Conservation (phyloP, 2,329 filamentous ascomycete genomes). For the Penicillium sp. region DNA sequence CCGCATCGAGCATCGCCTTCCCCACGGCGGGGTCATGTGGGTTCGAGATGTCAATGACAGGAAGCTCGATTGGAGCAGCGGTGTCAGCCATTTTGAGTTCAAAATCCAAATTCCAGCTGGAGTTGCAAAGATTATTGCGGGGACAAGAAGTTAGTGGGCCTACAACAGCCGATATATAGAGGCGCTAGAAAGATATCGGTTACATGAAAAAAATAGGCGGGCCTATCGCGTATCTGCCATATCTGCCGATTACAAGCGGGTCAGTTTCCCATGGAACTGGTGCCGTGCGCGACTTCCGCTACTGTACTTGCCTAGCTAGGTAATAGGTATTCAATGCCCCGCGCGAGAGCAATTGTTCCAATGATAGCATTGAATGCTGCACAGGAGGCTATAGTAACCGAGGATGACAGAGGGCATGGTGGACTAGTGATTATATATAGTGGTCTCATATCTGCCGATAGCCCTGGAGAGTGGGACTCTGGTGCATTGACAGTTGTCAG, state of each 20-base stretch:
- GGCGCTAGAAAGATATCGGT: constrained; percentile 5
- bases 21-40: constrained; percentile 61
- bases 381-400: too few relatives aligned
- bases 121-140: background rate
- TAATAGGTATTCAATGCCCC: too few relatives aligned
- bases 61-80: constrained; percentile 55
- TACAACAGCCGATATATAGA: constrained; percentile 8
- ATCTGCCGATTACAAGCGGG: constrained; percentile 4
- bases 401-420: background rate
- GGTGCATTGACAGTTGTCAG: background rate
- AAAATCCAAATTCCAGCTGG: background rate
- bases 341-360: too few relatives aligned
- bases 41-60: constrained; percentile 77
- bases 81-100: constrained; percentile 23
- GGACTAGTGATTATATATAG: background rate
- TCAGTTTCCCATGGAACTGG: background rate
- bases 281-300: background rate
- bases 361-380: background rate
- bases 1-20: constrained; percentile 72
- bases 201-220: constrained; percentile 3
- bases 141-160: background rate
- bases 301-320: too few relatives aligned
- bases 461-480: background rate
- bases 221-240: constrained; percentile 18
- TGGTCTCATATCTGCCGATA: background rate